These are phyloP conservation scores for Buddleja alternifolia DNA, from an alignment of 257 asterid species.

Conservation along the genomic window DNA sequence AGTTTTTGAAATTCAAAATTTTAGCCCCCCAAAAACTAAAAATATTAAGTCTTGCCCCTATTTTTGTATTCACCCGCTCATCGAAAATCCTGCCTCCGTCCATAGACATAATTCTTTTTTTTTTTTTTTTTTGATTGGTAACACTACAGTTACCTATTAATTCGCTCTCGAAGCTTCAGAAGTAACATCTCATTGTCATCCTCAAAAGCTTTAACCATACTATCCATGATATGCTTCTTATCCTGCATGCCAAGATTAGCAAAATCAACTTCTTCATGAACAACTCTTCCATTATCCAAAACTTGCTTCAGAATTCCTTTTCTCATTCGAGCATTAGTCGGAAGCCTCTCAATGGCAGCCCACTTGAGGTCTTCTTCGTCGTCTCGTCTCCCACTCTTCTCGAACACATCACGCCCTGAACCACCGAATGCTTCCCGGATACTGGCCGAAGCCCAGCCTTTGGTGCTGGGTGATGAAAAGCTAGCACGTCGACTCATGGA, in stretches of 20 bases:
- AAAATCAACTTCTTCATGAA: constrained; percentile 70
- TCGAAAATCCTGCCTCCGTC: too few relatives aligned
- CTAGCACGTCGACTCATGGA: constrained; percentile 63
- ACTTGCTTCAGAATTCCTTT: constrained; percentile 68
- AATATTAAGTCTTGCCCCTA: too few relatives aligned
- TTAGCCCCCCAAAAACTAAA: too few relatives aligned
- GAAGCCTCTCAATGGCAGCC: constrained; percentile 92
- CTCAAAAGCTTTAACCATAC: constrained; percentile 60
- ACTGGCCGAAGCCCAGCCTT: constrained; percentile 74
- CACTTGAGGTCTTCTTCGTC: constrained; percentile 79
- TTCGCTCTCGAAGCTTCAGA: constrained; percentile 59
- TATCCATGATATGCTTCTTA: constrained; percentile 71
- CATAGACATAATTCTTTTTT: too few relatives aligned
- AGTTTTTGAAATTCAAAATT: too few relatives aligned
- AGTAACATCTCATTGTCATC: constrained; percentile 78
- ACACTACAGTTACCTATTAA: constrained; percentile 72
- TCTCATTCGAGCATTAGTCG: constrained; percentile 74
- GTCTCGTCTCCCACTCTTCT: constrained; percentile 60
- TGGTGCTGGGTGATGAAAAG: constrained; percentile 57
- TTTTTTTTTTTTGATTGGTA: too few relatives aligned
- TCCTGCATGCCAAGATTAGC: constrained; percentile 56
- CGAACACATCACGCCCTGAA: constrained; percentile 66
- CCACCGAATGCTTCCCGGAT: constrained; percentile 61
- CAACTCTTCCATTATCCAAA: constrained; percentile 60
- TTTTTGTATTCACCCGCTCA: too few relatives aligned